These are phyloP conservation scores for Solanum pennellii DNA, from an alignment of 257 asterid genomes.

Conservation along the genomic window DNA sequence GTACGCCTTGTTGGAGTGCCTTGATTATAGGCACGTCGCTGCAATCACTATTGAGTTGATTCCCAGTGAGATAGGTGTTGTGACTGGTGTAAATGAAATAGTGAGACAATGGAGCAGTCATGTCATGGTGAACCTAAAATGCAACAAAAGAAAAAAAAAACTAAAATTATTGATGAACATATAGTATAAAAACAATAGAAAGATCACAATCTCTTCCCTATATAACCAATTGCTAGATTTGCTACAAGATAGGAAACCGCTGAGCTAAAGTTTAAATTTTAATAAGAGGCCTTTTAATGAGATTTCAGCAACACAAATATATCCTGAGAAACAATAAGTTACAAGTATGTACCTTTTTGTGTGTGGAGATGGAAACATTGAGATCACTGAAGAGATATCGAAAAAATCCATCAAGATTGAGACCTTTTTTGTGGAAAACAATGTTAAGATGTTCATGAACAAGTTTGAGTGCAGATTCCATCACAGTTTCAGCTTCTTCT, in stretches of 20 bases:
- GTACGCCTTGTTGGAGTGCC: constrained; percentile 55
- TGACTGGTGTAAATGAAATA: constrained; percentile 68
- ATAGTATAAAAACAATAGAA: not conserved
- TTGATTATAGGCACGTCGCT: constrained; percentile 62
- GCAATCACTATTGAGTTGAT: constrained; percentile 59
- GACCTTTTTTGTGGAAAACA: constrained; percentile 32
- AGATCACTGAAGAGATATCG: constrained; percentile 40
- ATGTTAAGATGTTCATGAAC: constrained; percentile 34
- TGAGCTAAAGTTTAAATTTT: too few species aligned
- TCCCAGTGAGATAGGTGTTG: constrained; percentile 75
- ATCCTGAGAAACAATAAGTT: not conserved
- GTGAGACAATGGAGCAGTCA: constrained; percentile 61
- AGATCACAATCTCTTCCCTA: not conserved
- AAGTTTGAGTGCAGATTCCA: constrained; percentile 34
- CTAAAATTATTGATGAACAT: not conserved
- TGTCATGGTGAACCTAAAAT: constrained; percentile 55
- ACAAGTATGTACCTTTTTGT: constrained; percentile 36
- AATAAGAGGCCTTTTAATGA: not conserved
- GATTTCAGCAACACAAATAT: not conserved
- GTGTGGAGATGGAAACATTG: constrained; percentile 37
- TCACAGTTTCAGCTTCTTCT: constrained; percentile 33
- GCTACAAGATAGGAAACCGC: not conserved
- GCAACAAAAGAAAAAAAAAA: not conserved
- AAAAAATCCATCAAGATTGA: constrained; percentile 39
- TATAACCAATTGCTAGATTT: not conserved